Evolutionary conservation across 2,329 filamentous ascomycete species (phyloP).

Genomic region (Diaporthe sp.): DNA sequence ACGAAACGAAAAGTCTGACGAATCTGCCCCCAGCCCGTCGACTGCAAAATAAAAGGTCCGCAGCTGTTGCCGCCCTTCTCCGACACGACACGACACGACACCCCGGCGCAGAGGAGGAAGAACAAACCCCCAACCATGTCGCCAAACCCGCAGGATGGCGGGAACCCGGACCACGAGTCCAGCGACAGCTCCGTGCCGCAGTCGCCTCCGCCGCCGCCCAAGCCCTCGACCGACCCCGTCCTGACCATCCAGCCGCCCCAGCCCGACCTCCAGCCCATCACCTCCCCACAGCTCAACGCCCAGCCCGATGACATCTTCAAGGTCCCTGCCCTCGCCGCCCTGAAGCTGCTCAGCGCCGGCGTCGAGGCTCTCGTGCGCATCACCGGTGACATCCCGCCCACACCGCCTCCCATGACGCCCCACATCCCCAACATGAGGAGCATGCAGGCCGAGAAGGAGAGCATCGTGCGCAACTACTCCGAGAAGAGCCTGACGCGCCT

Average conservation of each 20-base stretch:
- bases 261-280: slow-evolving; percentile 46
- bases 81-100: neutral
- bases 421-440: slow-evolving; percentile 75
- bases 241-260: slow-evolving; percentile 45
- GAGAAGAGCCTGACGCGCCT: slow-evolving; percentile 66
- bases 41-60: neutral
- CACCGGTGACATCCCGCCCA: slow-evolving; percentile 85
- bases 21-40: neutral
- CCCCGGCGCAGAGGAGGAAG: neutral
- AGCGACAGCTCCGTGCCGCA: slow-evolving; percentile 48
- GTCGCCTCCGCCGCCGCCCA: slow-evolving; percentile 55
- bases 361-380: slow-evolving; percentile 79
- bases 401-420: slow-evolving; percentile 76
- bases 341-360: slow-evolving; percentile 82
- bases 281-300: slow-evolving; percentile 48
- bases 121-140: slow-evolving; percentile 31
- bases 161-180: slow-evolving; percentile 2
- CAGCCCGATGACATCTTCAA: slow-evolving; percentile 77
- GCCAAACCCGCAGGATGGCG: slow-evolving; percentile 38
- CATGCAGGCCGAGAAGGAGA: slow-evolving; percentile 74
- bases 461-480: slow-evolving; percentile 70
- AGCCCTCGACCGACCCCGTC: slow-evolving; percentile 55
- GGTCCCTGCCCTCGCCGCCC: slow-evolving; percentile 79
- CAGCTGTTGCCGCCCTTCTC: neutral
- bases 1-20: neutral